Evolutionary conservation across 306 rosid species (phyloP).

Genomic region (Prunus padus): DNA sequence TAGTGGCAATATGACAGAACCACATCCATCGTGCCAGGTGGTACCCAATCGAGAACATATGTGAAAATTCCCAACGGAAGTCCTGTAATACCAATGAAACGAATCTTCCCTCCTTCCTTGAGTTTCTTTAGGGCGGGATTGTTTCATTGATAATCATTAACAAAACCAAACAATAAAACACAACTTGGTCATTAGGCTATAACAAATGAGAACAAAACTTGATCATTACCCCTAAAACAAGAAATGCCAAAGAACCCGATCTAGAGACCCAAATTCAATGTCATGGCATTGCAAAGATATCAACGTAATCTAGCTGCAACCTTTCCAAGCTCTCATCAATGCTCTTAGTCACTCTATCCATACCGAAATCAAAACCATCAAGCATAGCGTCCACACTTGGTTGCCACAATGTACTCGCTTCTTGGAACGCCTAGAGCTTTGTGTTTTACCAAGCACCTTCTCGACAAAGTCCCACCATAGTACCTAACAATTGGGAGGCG

Average conservation of each 20-base stretch:
- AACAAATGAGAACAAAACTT: background rate
- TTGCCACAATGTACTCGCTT: slow-evolving; percentile 72
- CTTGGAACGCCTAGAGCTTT: slow-evolving; percentile 73
- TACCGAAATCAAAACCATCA: slow-evolving; percentile 91
- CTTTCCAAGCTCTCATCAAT: slow-evolving; percentile 90
- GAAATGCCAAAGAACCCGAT: slow-evolving; percentile 49
- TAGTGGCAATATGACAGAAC: slow-evolving; percentile 84
- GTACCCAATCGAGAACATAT: slow-evolving; percentile 85
- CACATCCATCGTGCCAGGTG: slow-evolving; percentile 74
- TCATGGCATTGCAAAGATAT: slow-evolving; percentile 93
- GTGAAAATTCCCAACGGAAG: slow-evolving; percentile 74
- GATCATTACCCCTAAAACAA: background rate
- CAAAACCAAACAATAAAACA: slow-evolving; percentile 14
- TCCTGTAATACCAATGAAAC: slow-evolving; percentile 84
- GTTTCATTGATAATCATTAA: slow-evolving; percentile 76
- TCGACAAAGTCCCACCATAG: slow-evolving; percentile 89
- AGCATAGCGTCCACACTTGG: slow-evolving; percentile 80
- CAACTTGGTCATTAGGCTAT: background rate
- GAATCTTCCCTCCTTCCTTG: slow-evolving; percentile 80
- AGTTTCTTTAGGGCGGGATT: slow-evolving; percentile 80
- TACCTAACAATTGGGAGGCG: slow-evolving; percentile 36
- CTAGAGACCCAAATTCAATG: slow-evolving; percentile 80
- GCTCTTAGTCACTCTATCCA: slow-evolving; percentile 77
- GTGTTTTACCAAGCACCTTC: slow-evolving; percentile 69
- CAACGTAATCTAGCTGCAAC: slow-evolving; percentile 83